Evolutionary conservation across 2,329 filamentous ascomycete species (phyloP).

Genomic region (Sporothrix phasma): DNA sequence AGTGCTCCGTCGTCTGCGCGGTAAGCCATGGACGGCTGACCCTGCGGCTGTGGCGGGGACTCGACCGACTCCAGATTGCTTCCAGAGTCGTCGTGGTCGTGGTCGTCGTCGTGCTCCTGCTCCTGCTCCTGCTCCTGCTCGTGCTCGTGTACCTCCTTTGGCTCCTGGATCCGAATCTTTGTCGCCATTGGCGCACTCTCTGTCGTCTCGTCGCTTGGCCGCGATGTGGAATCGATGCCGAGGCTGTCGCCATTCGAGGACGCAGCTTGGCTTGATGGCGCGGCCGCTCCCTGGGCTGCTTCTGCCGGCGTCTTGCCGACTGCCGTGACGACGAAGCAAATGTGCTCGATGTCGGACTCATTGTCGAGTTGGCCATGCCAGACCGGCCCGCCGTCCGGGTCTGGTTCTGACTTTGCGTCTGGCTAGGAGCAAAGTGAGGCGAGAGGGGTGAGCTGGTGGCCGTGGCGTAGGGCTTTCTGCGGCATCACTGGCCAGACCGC

Average conservation of each 20-base stretch:
- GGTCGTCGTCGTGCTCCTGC: too few relatives aligned
- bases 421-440: constrained; percentile 7
- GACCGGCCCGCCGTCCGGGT: too few relatives aligned
- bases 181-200: not conserved
- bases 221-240: not conserved
- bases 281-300: not conserved
- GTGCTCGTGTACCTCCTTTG: not conserved
- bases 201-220: not conserved
- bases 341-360: not conserved
- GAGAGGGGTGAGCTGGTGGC: constrained; percentile 16
- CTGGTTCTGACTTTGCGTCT: too few relatives aligned
- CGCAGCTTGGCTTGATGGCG: not conserved
- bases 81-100: not conserved
- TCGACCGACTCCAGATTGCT: constrained; percentile 25
- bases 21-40: constrained; percentile 47
- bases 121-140: too few relatives aligned
- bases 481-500: constrained; percentile 37
- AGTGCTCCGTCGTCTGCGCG: constrained; percentile 31
- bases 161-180: not conserved
- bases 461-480: constrained; percentile 34
- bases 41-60: constrained; percentile 33
- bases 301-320: not conserved
- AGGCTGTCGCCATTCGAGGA: not conserved
- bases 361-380: constrained; percentile 25
- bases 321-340: not conserved